Conservation (phyloP, 1,284 basidiomycete species). For the Rhodotorula mucilaginosa region DNA sequence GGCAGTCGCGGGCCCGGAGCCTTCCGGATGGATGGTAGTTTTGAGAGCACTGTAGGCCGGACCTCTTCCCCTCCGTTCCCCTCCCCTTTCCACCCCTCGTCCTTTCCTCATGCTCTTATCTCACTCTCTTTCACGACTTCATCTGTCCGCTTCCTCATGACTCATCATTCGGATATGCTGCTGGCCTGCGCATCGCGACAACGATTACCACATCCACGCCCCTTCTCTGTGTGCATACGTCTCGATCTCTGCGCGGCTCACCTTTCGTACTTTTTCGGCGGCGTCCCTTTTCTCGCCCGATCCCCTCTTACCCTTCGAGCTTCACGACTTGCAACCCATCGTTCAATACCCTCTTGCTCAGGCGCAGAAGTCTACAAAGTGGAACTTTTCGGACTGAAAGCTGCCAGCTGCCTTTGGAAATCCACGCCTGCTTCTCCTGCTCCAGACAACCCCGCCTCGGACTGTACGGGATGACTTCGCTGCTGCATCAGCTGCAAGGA, state of each 20-base stretch:
- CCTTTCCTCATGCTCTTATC: neutral
- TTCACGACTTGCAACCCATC: no score
- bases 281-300: neutral
- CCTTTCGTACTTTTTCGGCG: neutral
- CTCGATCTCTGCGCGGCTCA: no score
- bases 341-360: no score
- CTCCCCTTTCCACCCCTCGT: neutral
- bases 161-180: constrained; percentile 1
- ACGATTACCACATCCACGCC: no score
- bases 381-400: no score
- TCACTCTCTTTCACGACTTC: neutral
- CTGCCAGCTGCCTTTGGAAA: no score
- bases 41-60: neutral
- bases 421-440: no score
- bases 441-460: neutral
- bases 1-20: no score
- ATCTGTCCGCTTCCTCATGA: neutral
- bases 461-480: constrained; percentile 11
- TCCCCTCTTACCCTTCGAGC: no score
- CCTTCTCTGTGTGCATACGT: no score
- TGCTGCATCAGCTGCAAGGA: constrained; percentile 10
- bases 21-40: neutral
- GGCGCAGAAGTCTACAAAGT: no score
- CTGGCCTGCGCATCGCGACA: neutral
- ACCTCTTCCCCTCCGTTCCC: neutral